phyloP scores from a whole-genome alignment of 2,329 filamentous ascomycete species.

The Trichoderma harzianum region DNA sequence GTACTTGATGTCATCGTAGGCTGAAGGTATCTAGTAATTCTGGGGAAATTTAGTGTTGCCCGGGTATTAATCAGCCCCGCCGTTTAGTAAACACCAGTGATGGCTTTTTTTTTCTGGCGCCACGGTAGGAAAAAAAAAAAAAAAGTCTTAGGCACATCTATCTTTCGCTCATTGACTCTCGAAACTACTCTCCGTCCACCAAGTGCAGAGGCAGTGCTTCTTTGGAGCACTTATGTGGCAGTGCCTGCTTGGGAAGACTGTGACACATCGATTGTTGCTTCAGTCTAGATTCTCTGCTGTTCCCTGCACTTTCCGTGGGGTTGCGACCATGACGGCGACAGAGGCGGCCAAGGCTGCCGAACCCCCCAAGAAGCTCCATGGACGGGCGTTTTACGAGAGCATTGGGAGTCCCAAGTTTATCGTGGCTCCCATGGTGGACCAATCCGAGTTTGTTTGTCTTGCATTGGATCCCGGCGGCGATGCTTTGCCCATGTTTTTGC shows the following conservation, averaged over 20 bases:
- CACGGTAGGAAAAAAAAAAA: not conserved
- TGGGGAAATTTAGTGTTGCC: not conserved
- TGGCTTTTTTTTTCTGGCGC: not conserved
- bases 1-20: not conserved
- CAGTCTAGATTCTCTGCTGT: not conserved
- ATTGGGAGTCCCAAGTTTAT: conserved; percentile 89
- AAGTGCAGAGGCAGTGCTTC: not conserved
- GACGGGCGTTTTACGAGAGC: conserved; percentile 89
- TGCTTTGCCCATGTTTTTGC: not conserved
- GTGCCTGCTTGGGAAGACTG: not conserved
- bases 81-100: not conserved
- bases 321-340: conserved; percentile 33
- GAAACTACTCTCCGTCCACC: not conserved
- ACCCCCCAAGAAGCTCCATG: conserved; percentile 61
- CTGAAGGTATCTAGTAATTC: not conserved
- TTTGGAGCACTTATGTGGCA: conserved; percentile 8
- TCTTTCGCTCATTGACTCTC: not conserved
- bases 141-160: not conserved
- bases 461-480: not conserved
- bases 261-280: conserved; percentile 1
- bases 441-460: conserved; percentile 84
- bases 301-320: conserved; percentile 18
- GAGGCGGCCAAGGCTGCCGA: conserved; percentile 23
- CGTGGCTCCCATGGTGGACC: conserved; percentile 96
- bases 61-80: not conserved